These are phyloP conservation scores for Vicia sativa DNA, from an alignment of 306 rosid species.

Conservation along the genomic window DNA sequence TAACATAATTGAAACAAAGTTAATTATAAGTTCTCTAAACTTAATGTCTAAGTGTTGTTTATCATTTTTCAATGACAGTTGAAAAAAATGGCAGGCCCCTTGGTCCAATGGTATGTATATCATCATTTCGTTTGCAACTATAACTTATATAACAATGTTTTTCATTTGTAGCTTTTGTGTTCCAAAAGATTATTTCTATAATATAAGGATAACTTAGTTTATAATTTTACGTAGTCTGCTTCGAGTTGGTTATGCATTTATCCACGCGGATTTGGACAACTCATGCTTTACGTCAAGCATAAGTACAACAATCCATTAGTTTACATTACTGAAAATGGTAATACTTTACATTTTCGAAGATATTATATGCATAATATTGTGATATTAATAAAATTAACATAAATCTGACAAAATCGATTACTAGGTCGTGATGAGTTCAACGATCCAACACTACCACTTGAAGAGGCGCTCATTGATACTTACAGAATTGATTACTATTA, in stretches of 20 bases:
- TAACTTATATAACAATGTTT: constrained; percentile 6
- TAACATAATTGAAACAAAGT: constrained; percentile 11
- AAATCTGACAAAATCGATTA: constrained; percentile 5
- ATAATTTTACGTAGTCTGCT: constrained; percentile 37
- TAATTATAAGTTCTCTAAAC: not conserved
- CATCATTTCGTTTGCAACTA: constrained; percentile 18
- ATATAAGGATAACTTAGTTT: not conserved
- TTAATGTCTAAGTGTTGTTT: not conserved
- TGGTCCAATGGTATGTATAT: constrained; percentile 40
- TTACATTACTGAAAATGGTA: constrained; percentile 53
- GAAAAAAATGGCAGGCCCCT: constrained; percentile 35
- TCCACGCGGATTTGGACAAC: constrained; percentile 43
- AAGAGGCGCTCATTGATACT: constrained; percentile 52
- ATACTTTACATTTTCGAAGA: constrained; percentile 3
- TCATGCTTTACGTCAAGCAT: constrained; percentile 41
- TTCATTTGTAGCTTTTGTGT: not conserved
- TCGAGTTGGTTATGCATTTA: constrained; percentile 43
- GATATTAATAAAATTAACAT: not conserved
- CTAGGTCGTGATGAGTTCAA: constrained; percentile 53
- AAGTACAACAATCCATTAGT: constrained; percentile 43
- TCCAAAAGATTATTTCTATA: not conserved
- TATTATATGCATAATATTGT: not conserved
- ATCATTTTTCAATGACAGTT: constrained; percentile 32
- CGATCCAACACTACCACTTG: constrained; percentile 48
- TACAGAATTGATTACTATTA: constrained; percentile 56